Conservation (phyloP, 208 protist genomes). For the Naegleria lovaniensis region DNA sequence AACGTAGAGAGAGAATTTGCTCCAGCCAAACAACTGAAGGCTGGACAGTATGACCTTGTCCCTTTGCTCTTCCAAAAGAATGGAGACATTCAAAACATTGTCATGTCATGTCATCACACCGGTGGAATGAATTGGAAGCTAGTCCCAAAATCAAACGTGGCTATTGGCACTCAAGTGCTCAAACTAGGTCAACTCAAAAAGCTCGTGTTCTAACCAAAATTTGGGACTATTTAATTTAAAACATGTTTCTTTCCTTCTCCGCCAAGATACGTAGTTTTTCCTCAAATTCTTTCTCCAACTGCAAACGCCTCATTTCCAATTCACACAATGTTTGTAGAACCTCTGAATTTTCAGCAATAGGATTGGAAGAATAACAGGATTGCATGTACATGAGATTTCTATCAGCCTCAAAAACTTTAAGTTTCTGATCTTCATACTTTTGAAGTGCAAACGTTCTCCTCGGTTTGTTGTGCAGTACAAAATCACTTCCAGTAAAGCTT, state of each 20-base stretch:
- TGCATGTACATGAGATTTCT: neutral
- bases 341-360: neutral
- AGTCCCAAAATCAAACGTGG: neutral
- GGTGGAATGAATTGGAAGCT: neutral
- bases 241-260: neutral
- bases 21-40: neutral
- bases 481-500: neutral
- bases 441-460: neutral
- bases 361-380: neutral
- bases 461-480: neutral
- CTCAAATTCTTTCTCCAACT: neutral
- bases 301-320: neutral
- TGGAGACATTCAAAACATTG: neutral
- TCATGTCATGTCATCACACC: neutral
- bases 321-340: neutral
- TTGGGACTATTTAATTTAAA: neutral
- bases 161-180: neutral
- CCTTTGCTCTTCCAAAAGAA: neutral
- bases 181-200: neutral
- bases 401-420: neutral
- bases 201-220: neutral
- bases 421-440: conserved; percentile 4
- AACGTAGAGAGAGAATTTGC: neutral
- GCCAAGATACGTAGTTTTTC: neutral
- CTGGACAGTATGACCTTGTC: neutral